Evolutionary conservation across 441 rosid genomes (phyloP).

Genomic region (Euphorbia schlechtendalii): DNA sequence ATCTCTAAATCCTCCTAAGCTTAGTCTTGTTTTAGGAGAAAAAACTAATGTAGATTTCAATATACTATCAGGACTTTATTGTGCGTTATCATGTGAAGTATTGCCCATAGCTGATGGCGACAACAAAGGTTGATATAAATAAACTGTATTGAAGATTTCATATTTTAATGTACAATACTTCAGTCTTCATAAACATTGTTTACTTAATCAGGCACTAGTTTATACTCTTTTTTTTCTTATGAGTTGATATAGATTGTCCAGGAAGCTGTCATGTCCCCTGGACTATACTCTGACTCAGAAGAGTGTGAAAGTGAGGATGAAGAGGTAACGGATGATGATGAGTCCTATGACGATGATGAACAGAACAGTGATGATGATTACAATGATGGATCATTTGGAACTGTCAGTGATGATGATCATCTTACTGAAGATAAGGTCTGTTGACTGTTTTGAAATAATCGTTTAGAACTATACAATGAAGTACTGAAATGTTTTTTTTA

Average conservation of each 20-base stretch:
- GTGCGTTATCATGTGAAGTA: too few species aligned
- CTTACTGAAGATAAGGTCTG: slow-evolving; percentile 40
- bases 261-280: slow-evolving; percentile 75
- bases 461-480: too few species aligned
- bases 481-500: too few species aligned
- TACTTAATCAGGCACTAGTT: slow-evolving; percentile 12
- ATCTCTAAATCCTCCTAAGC: too few species aligned
- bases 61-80: too few species aligned
- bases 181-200: neutral
- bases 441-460: slow-evolving; percentile 17
- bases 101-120: too few species aligned
- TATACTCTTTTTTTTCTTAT: slow-evolving; percentile 20
- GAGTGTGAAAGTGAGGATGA: slow-evolving; percentile 80
- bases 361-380: slow-evolving; percentile 46
- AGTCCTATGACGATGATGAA: slow-evolving; percentile 63
- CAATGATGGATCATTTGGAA: slow-evolving; percentile 44
- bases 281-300: slow-evolving; percentile 73
- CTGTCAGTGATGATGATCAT: slow-evolving; percentile 37
- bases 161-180: too few species aligned
- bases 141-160: too few species aligned
- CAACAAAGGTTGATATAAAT: too few species aligned
- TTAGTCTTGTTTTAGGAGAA: too few species aligned
- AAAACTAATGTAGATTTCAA: too few species aligned
- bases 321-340: slow-evolving; percentile 82
- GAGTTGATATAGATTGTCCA: slow-evolving; percentile 35